phyloP scores from a whole-genome alignment of 163 green algal species.

The Coccomyxa subellipsoidea region DNA sequence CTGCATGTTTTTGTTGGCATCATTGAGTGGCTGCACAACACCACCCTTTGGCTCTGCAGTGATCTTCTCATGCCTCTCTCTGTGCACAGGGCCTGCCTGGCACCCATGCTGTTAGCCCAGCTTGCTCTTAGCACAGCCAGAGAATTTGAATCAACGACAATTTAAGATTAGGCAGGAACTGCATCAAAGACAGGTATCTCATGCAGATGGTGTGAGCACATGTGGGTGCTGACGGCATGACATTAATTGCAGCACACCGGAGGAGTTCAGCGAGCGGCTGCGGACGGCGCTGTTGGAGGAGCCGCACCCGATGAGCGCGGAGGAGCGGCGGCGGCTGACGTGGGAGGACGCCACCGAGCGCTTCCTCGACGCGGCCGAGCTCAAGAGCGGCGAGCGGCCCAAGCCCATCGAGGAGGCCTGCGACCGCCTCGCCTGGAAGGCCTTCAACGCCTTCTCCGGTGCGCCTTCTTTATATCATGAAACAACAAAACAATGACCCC shows the following conservation, averaged over 20 bases:
- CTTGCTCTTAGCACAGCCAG: no score
- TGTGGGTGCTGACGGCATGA: neutral
- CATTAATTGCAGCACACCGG: slow-evolving; percentile 30
- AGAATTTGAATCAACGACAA: no score
- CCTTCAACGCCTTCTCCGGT: slow-evolving; percentile 62
- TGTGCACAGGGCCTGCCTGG: no score
- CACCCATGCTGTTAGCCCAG: no score
- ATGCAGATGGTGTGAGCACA: neutral
- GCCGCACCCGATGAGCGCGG: slow-evolving; percentile 66
- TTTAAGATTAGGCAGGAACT: neutral
- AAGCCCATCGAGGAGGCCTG: slow-evolving; percentile 39
- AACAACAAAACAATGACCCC: no score
- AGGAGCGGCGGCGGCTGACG: slow-evolving; percentile 78
- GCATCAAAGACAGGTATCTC: neutral
- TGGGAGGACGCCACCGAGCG: slow-evolving; percentile 85
- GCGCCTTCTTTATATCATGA: neutral
- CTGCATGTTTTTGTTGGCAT: no score
- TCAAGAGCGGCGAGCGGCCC: slow-evolving; percentile 42
- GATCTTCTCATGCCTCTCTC: no score
- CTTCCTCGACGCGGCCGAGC: slow-evolving; percentile 73
- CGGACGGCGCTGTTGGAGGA: slow-evolving; percentile 61
- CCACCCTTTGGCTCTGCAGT: no score
- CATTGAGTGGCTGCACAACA: no score
- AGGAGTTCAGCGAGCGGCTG: slow-evolving; percentile 83
- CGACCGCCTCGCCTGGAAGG: slow-evolving; percentile 51